Base-by-base conservation (phyloP, 108 stramenopile genomes). In the Nitzschia sp. region DNA sequence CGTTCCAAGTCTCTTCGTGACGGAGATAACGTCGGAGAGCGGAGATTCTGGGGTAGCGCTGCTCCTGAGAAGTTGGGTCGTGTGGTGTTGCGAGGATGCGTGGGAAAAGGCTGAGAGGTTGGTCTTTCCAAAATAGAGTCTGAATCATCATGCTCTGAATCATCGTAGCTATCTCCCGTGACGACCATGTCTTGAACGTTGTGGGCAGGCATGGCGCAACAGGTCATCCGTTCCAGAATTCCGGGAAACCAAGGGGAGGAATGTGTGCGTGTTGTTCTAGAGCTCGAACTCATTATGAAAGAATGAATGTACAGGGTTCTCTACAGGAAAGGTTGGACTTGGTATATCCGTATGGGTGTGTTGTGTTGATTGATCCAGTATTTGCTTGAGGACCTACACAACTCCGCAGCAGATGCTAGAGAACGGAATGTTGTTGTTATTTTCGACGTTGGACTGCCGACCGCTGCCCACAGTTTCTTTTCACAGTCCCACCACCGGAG, bases 211-310 rank as follows among this genome's bases (percentile, higher is more conserved):
- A 62, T 44, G 42, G 61, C 61, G 44, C 61, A 62, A 44, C 61
- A 62, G 42, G 61, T 42, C 61, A 62, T 62, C 9, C 61, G 41
- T 62, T 62, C 61, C 61, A 62, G 61, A 46, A 62, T 43, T 43
- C 41, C 61, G 11, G 61, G 61, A 8, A 62, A 62, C 61, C 61
- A 62, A 14, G 46, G 14, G 14, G 46, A 2, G 46, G 46, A 17
- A 2, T 48, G 46, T 3, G 46, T 48, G 46, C 14, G 17, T 5
- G 46, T 6, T 48, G 46, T 5, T 48, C 46, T 48, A 5, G 46
- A 48, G 46, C n/a, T 48, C 17, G 46, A 17, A 6, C 6, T 48
- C 46, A 48, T 48, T 34, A 1, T 34, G 29, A 34, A 34, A 3
- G 3, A 34, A 34, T 34, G 3, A 34, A 34, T 34, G 29, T 34